Percentiles rank a stretch among this genome's conserved stretches.
Conservation (phyloP, 441 rosid genomes). For the California macrophylla region DNA sequence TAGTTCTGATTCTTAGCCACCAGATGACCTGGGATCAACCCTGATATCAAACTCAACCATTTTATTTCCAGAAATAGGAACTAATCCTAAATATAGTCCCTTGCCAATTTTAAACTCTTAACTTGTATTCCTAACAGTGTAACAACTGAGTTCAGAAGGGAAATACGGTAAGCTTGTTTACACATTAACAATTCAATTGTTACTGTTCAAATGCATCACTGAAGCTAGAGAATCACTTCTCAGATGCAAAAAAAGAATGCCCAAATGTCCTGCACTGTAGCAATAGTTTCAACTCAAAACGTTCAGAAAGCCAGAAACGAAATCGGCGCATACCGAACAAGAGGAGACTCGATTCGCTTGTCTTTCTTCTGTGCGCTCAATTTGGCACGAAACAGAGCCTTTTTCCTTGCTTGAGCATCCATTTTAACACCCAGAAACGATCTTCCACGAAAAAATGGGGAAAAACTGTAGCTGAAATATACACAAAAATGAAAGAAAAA, state of each 20-base stretch:
- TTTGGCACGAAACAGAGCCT: constrained; percentile 74
- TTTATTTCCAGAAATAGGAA: not conserved
- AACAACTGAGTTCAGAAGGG: not conserved
- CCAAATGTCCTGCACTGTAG: not conserved
- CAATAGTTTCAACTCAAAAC: too few species aligned
- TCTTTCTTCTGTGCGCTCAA: constrained; percentile 71
- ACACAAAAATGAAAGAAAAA: not conserved
- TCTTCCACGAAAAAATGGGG: not conserved
- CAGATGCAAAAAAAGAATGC: not conserved
- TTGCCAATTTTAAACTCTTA: not conserved
- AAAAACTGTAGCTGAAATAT: not conserved
- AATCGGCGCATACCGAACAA: constrained; percentile 43
- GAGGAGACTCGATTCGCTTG: constrained; percentile 69
- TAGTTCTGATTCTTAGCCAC: too few species aligned
- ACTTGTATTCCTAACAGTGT: too few species aligned
- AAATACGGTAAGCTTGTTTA: not conserved
- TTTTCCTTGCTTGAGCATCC: constrained; percentile 68
- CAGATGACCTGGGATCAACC: too few species aligned
- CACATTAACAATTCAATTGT: not conserved
- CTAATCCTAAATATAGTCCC: not conserved
- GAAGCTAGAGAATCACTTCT: not conserved
- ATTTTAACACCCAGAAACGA: constrained; percentile 16
- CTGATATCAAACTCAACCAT: too few species aligned
- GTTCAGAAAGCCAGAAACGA: not conserved
- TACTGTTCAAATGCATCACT: not conserved